These are phyloP conservation scores for Metarhizium anisopliae DNA, from an alignment of 2,329 filamentous ascomycete species.

Conservation along the genomic window DNA sequence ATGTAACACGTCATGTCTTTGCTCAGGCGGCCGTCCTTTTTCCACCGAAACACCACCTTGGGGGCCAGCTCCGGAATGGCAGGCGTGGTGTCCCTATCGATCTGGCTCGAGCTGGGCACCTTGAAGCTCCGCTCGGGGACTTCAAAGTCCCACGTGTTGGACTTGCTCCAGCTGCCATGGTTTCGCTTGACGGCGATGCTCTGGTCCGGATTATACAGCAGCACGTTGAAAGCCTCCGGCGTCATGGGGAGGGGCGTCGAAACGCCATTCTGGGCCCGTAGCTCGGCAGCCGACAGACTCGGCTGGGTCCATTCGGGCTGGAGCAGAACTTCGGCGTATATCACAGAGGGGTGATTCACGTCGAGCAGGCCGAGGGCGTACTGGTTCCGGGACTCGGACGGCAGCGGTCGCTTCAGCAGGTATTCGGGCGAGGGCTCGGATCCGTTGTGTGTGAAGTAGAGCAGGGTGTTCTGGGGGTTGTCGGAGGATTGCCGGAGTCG, in stretches of 20 bases:
- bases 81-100: conserved; percentile 60
- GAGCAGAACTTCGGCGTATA: conserved; percentile 81
- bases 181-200: conserved; percentile 62
- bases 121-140: conserved; percentile 81
- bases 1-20: conserved; percentile 86
- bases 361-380: conserved; percentile 85
- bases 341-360: conserved; percentile 66
- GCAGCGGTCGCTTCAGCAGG: conserved; percentile 64
- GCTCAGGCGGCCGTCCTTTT: conserved; percentile 73
- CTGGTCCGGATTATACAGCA: conserved; percentile 92
- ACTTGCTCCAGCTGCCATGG: conserved; percentile 69
- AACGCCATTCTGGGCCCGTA: conserved; percentile 57
- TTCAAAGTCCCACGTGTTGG: conserved; percentile 83
- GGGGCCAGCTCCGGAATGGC: conserved; percentile 46
- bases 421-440: conserved; percentile 75
- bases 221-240: conserved; percentile 71
- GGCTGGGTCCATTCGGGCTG: conserved; percentile 81
- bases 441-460: conserved; percentile 61
- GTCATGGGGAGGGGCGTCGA: conserved; percentile 58
- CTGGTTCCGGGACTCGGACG: conserved; percentile 63
- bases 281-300: conserved; percentile 69
- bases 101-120: conserved; percentile 63
- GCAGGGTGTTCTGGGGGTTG: conserved; percentile 45
- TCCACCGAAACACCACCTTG: conserved; percentile 80
- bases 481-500: conserved; percentile 43